Evolutionary conservation across 768 basidiomycete genomes (phyloP).

Genomic region (Boletus speciosus): DNA sequence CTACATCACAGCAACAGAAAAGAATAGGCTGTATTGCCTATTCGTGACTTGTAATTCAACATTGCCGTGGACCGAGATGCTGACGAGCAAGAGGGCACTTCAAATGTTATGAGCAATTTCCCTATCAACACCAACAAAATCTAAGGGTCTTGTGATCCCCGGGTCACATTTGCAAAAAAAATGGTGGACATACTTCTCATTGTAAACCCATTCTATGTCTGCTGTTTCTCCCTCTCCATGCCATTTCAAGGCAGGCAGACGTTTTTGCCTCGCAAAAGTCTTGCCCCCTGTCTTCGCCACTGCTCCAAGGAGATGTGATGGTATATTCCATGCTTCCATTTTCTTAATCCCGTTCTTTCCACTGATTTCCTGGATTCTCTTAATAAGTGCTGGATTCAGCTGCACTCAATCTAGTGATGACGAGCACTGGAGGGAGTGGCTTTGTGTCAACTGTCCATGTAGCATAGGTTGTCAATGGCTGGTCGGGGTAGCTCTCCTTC

Average conservation of each 20-base stretch:
- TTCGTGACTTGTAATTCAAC: background rate
- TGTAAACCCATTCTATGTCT: slow-evolving; percentile 41
- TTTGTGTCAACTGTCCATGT: slow-evolving; percentile 42
- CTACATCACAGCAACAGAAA: background rate
- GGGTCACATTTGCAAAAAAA: background rate
- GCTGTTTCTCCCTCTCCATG: slow-evolving; percentile 38
- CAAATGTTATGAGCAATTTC: background rate
- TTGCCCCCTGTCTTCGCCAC: slow-evolving; percentile 29
- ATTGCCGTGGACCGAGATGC: background rate
- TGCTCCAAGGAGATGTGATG: slow-evolving; percentile 27
- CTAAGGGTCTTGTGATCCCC: background rate
- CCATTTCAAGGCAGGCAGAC: slow-evolving; percentile 46
- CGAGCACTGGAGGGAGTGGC: slow-evolving; percentile 31
- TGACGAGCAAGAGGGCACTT: background rate
- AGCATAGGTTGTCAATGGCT: slow-evolving; percentile 27
- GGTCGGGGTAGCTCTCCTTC: background rate
- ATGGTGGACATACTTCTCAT: slow-evolving; percentile 40
- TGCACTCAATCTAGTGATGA: slow-evolving; percentile 42
- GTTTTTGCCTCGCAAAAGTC: slow-evolving; percentile 32
- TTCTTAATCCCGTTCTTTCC: slow-evolving; percentile 28
- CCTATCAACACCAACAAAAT: slow-evolving; percentile 1
- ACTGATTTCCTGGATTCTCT: slow-evolving; percentile 33
- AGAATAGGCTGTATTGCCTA: no score
- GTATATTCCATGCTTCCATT: slow-evolving; percentile 40
- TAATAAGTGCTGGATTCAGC: slow-evolving; percentile 27